Evolutionary conservation across 257 asterid species (phyloP).

Genomic region (Ehretia macrophylla): DNA sequence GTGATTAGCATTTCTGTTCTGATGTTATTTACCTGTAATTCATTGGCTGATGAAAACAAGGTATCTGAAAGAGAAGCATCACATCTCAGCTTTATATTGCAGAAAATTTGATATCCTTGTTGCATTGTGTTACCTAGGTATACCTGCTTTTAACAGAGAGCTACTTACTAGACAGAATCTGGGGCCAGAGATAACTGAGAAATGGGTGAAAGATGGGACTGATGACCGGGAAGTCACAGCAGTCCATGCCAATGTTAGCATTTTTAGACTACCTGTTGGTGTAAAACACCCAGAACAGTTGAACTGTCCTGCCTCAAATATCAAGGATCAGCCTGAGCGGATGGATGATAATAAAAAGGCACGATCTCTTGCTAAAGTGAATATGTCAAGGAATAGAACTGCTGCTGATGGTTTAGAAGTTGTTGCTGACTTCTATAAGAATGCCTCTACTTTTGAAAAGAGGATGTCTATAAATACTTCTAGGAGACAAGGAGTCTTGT

Average conservation of each 20-base stretch:
- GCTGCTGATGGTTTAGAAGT: slow-evolving; percentile 31
- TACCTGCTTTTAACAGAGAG: slow-evolving; percentile 46
- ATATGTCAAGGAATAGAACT: slow-evolving; percentile 38
- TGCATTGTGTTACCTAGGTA: slow-evolving; percentile 39
- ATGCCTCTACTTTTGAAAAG: slow-evolving; percentile 27
- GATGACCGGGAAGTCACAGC: slow-evolving; percentile 37
- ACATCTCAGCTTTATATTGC: neutral
- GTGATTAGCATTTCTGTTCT: neutral
- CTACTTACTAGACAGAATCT: slow-evolving; percentile 48
- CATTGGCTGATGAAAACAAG: too few relatives aligned
- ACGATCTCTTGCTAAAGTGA: slow-evolving; percentile 29
- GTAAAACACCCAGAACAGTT: slow-evolving; percentile 49
- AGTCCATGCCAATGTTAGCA: slow-evolving; percentile 42
- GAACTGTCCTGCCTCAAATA: slow-evolving; percentile 33
- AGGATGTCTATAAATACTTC: slow-evolving; percentile 34
- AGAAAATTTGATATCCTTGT: slow-evolving; percentile 8
- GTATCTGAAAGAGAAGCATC: too few relatives aligned
- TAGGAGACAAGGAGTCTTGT: slow-evolving; percentile 76
- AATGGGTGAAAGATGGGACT: slow-evolving; percentile 33
- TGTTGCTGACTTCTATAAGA: slow-evolving; percentile 25
- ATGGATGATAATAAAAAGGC: slow-evolving; percentile 34
- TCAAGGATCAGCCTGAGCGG: slow-evolving; percentile 29
- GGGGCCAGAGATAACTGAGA: slow-evolving; percentile 35
- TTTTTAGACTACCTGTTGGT: slow-evolving; percentile 85
- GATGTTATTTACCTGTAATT: too few relatives aligned